These are phyloP conservation scores for Scheffersomyces lignicola DNA, from an alignment of 1,139 yeast genomes.

Conservation along the genomic window DNA sequence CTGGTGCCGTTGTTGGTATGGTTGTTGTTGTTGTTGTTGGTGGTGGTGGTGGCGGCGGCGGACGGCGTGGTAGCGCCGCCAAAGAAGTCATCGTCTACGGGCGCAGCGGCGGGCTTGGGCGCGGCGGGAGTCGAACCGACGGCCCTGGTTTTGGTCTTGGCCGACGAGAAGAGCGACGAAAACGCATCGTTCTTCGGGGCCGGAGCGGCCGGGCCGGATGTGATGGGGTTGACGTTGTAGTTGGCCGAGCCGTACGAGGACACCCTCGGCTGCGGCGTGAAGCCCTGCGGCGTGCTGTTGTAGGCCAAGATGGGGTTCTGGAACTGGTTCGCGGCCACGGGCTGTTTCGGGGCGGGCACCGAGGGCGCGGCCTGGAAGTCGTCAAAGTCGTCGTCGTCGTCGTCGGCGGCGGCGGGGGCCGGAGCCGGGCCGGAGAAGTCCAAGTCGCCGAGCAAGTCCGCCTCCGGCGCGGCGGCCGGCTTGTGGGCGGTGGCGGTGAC, in stretches of 20 bases:
- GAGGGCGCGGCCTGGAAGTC: constrained; percentile 86
- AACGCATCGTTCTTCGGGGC: constrained; percentile 66
- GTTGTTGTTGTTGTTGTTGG: constrained; percentile 10
- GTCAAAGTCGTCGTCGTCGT: constrained; percentile 88
- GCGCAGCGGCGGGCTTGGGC: constrained; percentile 2
- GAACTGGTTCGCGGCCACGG: constrained; percentile 30
- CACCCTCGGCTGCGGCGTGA: constrained; percentile 13
- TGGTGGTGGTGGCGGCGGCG: constrained; percentile 9
- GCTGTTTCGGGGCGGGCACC: constrained; percentile 20
- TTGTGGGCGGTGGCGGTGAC: constrained; percentile 37
- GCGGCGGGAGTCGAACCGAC: constrained; percentile 11
- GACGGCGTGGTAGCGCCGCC: constrained; percentile 16
- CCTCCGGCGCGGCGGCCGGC: constrained; percentile 28
- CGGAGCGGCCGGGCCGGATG: constrained; percentile 34
- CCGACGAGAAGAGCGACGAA: constrained; percentile 75
- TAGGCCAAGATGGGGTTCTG: constrained; percentile 31
- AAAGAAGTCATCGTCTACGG: constrained; percentile 21
- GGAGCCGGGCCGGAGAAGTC: constrained; percentile 42
- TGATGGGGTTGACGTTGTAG: constrained; percentile 14
- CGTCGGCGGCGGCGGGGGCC: constrained; percentile 32
- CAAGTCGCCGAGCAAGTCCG: constrained; percentile 55
- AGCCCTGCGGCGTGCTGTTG: constrained; percentile 16
- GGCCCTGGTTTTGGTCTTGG: constrained; percentile 48
- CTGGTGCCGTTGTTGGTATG: constrained; percentile 13
- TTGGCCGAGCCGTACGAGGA: constrained; percentile 12